Conservation (phyloP, 2,329 filamentous ascomycete species). For the Herpomyces periplanetae region DNA sequence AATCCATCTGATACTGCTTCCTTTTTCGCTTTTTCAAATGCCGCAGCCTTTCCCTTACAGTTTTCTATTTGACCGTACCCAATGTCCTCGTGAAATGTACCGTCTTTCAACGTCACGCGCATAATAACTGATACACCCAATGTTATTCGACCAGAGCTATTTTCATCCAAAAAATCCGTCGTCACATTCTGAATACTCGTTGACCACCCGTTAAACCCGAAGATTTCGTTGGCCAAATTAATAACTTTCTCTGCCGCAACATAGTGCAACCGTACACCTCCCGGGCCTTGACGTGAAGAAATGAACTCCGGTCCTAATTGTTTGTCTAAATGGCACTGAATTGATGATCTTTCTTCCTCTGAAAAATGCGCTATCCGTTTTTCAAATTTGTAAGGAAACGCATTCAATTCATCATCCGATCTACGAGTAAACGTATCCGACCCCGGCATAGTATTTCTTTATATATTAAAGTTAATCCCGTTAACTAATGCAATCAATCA, state of each 20-base stretch:
- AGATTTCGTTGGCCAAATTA: slow-evolving; percentile 66
- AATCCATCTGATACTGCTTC: slow-evolving; percentile 79
- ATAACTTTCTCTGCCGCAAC: slow-evolving; percentile 89
- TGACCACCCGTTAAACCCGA: slow-evolving; percentile 92
- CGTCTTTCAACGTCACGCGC: slow-evolving; percentile 55
- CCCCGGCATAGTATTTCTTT: no score
- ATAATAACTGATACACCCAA: slow-evolving; percentile 66
- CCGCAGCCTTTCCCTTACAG: slow-evolving; percentile 64
- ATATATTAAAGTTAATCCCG: no score
- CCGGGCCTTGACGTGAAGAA: slow-evolving; percentile 42
- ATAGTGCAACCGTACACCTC: slow-evolving; percentile 60
- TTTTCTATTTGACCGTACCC: slow-evolving; percentile 93
- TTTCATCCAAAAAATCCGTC: slow-evolving; percentile 54
- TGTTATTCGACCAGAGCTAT: slow-evolving; percentile 34
- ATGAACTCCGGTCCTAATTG: slow-evolving; percentile 89
- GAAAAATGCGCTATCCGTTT: no score
- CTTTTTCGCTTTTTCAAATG: slow-evolving; percentile 95
- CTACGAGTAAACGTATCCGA: no score
- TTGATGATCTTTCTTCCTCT: slow-evolving; percentile 53
- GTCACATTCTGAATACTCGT: slow-evolving; percentile 78
- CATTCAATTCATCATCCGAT: no score
- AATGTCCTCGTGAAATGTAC: slow-evolving; percentile 88
- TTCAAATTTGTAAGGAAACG: no score
- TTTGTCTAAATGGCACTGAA: slow-evolving; percentile 54
- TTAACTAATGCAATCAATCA: no score